Evolutionary conservation across 2,329 filamentous ascomycete genomes (phyloP).

Genomic region (Pseudogymnoascus sp.): DNA sequence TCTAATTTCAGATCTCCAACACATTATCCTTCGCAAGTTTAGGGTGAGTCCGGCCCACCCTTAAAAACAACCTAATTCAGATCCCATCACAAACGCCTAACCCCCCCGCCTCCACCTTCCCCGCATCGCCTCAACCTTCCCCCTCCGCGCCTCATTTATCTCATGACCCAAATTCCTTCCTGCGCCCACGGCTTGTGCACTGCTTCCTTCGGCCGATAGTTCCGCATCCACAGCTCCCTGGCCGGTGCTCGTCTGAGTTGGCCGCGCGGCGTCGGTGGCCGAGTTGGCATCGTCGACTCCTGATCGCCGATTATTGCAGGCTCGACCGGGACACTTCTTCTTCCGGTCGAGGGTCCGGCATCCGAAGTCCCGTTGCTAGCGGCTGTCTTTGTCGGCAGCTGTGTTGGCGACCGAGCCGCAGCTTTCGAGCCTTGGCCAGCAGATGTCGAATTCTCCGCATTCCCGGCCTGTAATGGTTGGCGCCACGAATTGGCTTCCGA

Average conservation of each 20-base stretch:
- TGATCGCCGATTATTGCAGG: neutral
- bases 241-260: neutral
- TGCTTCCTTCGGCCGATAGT: neutral
- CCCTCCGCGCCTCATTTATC: neutral
- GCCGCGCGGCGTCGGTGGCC: neutral
- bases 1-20: neutral
- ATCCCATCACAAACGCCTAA: neutral
- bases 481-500: neutral
- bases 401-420: neutral
- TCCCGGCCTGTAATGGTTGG: neutral
- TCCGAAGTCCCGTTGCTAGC: neutral
- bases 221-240: neutral
- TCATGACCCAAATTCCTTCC: neutral
- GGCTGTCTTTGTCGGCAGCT: neutral
- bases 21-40: neutral
- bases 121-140: neutral
- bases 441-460: neutral
- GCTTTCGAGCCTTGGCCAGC: neutral
- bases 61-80: neutral
- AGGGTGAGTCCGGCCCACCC: neutral
- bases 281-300: neutral
- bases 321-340: neutral
- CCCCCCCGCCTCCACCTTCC: neutral
- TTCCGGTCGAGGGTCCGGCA: neutral
- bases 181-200: neutral